Conservation (phyloP, 805 yeast species). For the Candida adriatica region DNA sequence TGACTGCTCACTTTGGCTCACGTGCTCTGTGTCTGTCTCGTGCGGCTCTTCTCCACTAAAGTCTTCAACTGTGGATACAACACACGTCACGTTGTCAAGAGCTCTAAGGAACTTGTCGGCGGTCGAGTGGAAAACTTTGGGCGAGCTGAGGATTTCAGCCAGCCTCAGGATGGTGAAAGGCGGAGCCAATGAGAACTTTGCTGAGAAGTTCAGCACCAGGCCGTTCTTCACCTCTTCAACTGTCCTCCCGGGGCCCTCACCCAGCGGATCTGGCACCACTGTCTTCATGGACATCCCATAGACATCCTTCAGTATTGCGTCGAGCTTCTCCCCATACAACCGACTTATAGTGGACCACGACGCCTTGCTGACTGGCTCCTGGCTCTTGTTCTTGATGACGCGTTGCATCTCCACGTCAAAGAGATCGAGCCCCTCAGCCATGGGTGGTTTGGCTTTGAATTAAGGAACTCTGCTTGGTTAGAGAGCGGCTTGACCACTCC, state of each 20-base stretch:
- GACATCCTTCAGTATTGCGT: not conserved
- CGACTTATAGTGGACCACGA: not conserved
- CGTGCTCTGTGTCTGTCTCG: not conserved
- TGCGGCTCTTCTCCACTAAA: slow-evolving; percentile 3
- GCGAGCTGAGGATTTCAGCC: slow-evolving; percentile 39
- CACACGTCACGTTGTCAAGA: slow-evolving; percentile 23
- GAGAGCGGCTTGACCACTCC: too few species aligned
- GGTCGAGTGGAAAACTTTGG: slow-evolving; percentile 32
- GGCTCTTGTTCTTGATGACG: not conserved
- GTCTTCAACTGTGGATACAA: slow-evolving; percentile 11
- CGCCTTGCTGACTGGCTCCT: not conserved
- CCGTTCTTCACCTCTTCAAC: not conserved
- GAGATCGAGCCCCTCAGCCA: not conserved
- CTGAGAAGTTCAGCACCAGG: slow-evolving; percentile 4
- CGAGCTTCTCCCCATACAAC: not conserved
- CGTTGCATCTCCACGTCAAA: slow-evolving; percentile 1
- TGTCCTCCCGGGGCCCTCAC: too few species aligned
- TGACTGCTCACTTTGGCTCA: slow-evolving; percentile 1
- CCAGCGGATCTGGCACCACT: not conserved
- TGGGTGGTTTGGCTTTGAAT: too few species aligned
- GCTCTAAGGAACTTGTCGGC: slow-evolving; percentile 40
- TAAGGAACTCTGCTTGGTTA: too few species aligned
- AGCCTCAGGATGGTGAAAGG: slow-evolving; percentile 46
- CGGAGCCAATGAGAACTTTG: slow-evolving; percentile 12
- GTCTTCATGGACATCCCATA: not conserved